Evolutionary conservation across 306 rosid species (phyloP), one percentile per base, ranked within the genome.

Genomic region (Hippophae tibetana): DNA sequence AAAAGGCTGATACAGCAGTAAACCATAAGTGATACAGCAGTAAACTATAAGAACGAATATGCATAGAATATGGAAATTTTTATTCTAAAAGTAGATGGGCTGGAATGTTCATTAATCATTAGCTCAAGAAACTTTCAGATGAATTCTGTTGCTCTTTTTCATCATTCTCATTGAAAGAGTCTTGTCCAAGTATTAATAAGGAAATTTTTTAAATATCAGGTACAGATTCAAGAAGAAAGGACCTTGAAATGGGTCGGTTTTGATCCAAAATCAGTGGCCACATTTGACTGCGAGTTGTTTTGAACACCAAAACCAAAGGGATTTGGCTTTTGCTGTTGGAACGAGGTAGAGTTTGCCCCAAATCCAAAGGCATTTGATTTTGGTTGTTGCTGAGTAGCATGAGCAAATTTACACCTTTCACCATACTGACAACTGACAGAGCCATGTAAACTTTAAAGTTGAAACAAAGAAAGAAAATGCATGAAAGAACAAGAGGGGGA

Each of bases 271-370:
- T 63, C 80, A 57, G 78, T 8, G 3, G 26, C 49, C 44, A 25
- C 69, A 40, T 68, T 76, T 57, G 68, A 62, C 7, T 79, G 82
- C 56, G 82, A 57, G 58, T 52, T 74, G 71, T 69, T 79, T 31
- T 82, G 94, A 63, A 56, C 52, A 18, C 97, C 95, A 64, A 90
- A 90, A 45, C 95, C 96, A 76, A 75, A 90, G 65, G 96, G 89
- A 68, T 85, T 90, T 50, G 72, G 42, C 74, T 74, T 87, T 47
- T 74, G 74, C 38, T 77, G 86, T 11, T 59, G 25, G 10, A 42
- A 60, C 7, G 86, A 63, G 53, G 49, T 76, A 42, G 72, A 8
- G 10, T 66, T 73, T 10, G 76, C 44, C 60, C 85, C 90, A 52
- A 67, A 77, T 56, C 89, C 90, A 70, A 78, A 54, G 63, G 7